Conservation (phyloP, 2,329 filamentous ascomycete genomes). For the Cercospora sojina region DNA sequence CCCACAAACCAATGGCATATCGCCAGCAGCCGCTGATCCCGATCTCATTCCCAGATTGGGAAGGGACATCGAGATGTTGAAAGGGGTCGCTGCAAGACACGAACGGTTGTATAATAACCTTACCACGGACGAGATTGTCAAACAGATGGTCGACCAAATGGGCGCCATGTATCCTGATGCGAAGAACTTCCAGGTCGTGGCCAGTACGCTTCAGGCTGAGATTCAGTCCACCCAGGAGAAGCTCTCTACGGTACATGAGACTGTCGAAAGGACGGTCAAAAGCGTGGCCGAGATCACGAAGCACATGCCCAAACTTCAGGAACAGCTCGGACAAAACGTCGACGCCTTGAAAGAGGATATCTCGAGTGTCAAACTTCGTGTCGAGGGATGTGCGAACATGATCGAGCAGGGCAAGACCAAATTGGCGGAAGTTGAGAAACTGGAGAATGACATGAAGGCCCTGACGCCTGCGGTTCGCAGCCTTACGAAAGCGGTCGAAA, state of each 20-base stretch:
- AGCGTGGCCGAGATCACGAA: background rate
- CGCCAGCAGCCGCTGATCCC: background rate
- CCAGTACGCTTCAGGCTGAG: background rate
- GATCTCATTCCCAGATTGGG: background rate
- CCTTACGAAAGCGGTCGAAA: background rate
- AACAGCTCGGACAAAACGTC: background rate
- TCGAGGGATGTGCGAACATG: background rate
- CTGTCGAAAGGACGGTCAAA: background rate
- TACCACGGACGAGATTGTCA: constrained; percentile 15
- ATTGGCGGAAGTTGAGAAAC: background rate
- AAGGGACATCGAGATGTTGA: constrained; percentile 8
- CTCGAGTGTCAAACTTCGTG: background rate
- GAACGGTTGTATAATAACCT: constrained; percentile 13
- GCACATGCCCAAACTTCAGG: background rate
- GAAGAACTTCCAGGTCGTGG: constrained; percentile 1
- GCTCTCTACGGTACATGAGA: background rate
- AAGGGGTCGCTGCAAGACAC: background rate
- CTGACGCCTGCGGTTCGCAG: background rate
- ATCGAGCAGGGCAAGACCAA: background rate
- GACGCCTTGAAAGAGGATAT: background rate
- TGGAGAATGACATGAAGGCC: background rate
- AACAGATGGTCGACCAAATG: constrained; percentile 17
- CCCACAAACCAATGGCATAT: background rate
- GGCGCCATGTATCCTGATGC: constrained; percentile 14
- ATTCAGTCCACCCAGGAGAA: background rate